Evolutionary conservation across 305 asterid genomes (phyloP).

Genomic region (Fraxinus albicans): DNA sequence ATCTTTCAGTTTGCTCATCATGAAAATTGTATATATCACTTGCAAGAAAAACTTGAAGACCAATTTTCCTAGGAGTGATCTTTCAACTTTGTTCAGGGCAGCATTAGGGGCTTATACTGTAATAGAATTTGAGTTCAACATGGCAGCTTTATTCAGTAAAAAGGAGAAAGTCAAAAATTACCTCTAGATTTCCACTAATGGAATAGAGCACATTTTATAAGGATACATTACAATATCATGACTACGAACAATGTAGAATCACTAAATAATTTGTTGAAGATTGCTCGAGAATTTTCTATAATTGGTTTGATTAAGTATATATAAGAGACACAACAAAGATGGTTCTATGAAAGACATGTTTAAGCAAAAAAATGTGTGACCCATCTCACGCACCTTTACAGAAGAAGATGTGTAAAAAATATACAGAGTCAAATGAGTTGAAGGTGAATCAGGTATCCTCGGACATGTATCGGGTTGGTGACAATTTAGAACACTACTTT

Average conservation of each 20-base stretch:
- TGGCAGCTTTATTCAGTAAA: too few relatives aligned
- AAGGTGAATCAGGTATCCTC: not conserved
- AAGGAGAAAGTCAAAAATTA: not conserved
- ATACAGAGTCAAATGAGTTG: not conserved
- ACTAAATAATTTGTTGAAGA: not conserved
- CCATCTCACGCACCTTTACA: not conserved
- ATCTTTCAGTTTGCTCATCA: not conserved
- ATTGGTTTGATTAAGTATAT: not conserved
- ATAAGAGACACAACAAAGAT: not conserved
- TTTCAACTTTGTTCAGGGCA: not conserved
- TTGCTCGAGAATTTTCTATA: not conserved
- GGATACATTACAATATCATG: not conserved
- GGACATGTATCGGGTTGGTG: not conserved
- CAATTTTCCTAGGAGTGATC: not conserved
- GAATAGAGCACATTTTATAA: too few relatives aligned
- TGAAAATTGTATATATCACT: not conserved
- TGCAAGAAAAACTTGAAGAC: not conserved
- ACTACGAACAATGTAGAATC: not conserved
- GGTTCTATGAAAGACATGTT: not conserved
- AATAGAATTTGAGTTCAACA: not conserved
- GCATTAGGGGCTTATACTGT: too few relatives aligned
- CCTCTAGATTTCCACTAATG: not conserved
- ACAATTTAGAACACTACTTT: not conserved
- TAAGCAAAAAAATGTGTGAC: not conserved
- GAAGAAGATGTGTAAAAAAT: not conserved